Conservation (phyloP, 2,329 filamentous ascomycete genomes). For the Sphaerostilbella broomeana region DNA sequence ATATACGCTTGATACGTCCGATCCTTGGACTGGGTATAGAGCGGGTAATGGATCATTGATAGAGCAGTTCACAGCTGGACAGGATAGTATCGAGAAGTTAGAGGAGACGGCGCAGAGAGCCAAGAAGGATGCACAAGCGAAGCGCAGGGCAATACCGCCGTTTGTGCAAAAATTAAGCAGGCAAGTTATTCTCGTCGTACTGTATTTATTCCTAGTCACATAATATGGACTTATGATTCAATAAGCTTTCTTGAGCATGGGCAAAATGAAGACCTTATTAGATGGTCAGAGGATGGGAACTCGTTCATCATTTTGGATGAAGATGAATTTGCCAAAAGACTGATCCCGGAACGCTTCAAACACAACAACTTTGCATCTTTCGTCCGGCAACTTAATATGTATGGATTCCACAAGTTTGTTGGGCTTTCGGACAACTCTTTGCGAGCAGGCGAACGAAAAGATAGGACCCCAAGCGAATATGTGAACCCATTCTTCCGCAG, state of each 20-base stretch:
- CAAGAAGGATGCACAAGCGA: conserved; percentile 81
- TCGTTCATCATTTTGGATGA: conserved; percentile 96
- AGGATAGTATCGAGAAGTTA: conserved; percentile 70
- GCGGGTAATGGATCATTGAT: conserved; percentile 35
- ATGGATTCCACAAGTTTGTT: conserved; percentile 95
- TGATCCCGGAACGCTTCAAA: conserved; percentile 97
- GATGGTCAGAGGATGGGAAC: conserved; percentile 94
- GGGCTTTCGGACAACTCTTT: conserved; percentile 94
- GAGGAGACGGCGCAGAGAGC: conserved; percentile 74
- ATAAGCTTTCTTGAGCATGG: conserved; percentile 83
- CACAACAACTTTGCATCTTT: conserved; percentile 98
- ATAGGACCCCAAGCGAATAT: conserved; percentile 97
- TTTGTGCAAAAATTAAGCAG: conserved; percentile 98
- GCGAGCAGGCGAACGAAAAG: conserved; percentile 93
- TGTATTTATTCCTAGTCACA: no score
- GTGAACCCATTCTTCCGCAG: conserved; percentile 94
- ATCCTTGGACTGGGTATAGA: conserved; percentile 37
- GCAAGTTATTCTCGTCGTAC: conserved; percentile 43
- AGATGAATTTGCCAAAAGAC: conserved; percentile 94
- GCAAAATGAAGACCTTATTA: conserved; percentile 89
- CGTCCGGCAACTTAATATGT: conserved; percentile 92
- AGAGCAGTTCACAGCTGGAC: conserved; percentile 35
- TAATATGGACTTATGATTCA: conserved; percentile 21
- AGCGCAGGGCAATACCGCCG: conserved; percentile 91
- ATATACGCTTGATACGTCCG: conserved; percentile 33